These are phyloP conservation scores for Taxillus chinensis DNA, from an alignment of 164 flowering plant genomes.

Conservation along the genomic window DNA sequence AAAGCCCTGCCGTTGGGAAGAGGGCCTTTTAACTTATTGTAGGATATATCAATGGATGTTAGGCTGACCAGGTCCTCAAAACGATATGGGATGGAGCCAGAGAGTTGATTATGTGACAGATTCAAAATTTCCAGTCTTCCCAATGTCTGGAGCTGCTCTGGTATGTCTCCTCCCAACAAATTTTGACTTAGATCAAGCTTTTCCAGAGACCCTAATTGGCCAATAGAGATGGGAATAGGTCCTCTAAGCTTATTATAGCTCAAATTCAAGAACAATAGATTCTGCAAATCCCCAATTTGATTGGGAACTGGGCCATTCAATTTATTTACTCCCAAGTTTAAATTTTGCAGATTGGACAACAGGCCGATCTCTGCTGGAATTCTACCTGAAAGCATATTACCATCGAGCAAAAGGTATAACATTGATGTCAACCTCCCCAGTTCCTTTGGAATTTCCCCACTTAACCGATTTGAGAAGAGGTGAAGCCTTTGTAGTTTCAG, in stretches of 20 bases:
- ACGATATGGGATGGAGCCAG: not conserved
- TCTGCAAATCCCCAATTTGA: not conserved
- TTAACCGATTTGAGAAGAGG: not conserved
- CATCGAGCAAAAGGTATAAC: not conserved
- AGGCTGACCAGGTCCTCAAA: not conserved
- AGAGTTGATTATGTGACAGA: not conserved
- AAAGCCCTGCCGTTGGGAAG: not conserved
- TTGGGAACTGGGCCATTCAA: not conserved
- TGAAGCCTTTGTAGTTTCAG: not conserved
- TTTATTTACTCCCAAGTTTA: not conserved
- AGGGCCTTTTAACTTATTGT: not conserved
- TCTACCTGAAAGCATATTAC: not conserved
- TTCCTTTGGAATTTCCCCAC: not conserved
- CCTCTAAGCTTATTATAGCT: not conserved
- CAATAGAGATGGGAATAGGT: not conserved
- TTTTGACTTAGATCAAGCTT: not conserved
- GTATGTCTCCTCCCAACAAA: not conserved
- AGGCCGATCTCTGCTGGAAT: not conserved
- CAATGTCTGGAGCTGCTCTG: not conserved
- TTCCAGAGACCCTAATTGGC: not conserved
- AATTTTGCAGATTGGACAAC: not conserved
- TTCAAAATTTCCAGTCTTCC: not conserved
- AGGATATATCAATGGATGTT: not conserved
- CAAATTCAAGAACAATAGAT: not conserved
- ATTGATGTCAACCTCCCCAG: not conserved